Conservation (phyloP, 164 flowering plant species). For the Dillenia suffruticosa region DNA sequence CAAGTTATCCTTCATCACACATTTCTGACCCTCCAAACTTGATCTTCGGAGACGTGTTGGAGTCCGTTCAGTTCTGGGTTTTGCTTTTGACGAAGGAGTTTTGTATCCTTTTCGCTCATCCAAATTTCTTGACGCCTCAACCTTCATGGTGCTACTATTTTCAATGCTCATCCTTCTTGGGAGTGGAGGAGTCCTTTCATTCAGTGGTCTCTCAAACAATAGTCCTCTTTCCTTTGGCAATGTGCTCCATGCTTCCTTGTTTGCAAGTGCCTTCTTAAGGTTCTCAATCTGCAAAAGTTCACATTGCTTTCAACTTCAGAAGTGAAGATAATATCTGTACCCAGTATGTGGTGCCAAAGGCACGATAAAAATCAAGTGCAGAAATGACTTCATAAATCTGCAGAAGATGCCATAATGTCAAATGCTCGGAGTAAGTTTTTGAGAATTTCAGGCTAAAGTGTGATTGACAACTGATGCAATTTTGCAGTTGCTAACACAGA, state of each 20-base stretch:
- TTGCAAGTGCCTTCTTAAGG: constrained; percentile 66
- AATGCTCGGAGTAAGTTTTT: no score
- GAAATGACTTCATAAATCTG: no score
- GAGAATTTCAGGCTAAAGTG: no score
- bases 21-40: constrained; percentile 59
- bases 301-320: no score
- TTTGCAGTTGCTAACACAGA: no score
- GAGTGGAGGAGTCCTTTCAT: constrained; percentile 40
- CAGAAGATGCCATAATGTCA: no score
- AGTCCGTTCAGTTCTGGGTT: constrained; percentile 11
- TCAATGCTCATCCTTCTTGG: constrained; percentile 35
- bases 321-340: no score
- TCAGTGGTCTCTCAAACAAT: constrained; percentile 14
- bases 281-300: constrained; percentile 54
- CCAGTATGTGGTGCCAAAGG: no score
- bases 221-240: constrained; percentile 22
- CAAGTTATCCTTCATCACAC: constrained; percentile 22
- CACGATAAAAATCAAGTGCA: no score
- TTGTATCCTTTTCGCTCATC: constrained; percentile 27
- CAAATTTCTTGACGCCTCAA: constrained; percentile 5
- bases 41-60: constrained; percentile 42
- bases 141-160: constrained; percentile 12
- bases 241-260: constrained; percentile 33
- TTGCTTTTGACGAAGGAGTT: constrained; percentile 27
- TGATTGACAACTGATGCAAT: no score